Evolutionary conservation across 2,329 filamentous ascomycete genomes (phyloP), one percentile per base, ranked within the genome.

Genomic region (Diplodia intermedia): DNA sequence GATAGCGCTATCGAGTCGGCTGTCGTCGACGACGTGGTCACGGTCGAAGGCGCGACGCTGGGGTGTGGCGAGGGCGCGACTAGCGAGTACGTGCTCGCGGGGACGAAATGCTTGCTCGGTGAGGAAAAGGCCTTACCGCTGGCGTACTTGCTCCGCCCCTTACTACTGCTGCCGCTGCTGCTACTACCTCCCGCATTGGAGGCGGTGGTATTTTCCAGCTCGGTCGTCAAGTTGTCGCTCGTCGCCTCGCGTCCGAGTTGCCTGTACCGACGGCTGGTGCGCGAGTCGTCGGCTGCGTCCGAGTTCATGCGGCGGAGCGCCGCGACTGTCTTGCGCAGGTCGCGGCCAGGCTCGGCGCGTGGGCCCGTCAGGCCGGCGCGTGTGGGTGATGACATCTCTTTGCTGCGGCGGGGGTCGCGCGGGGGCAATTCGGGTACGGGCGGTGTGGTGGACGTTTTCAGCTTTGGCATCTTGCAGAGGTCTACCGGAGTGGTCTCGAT

Each of bases 261-360:
- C 23, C 79, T 69, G 70, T 82, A 83, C 6, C 78, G 75, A 0
- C 79, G 71, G 50, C 67, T 62, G 14, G 67, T 53, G 40, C 67
- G 67, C 18, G 40, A 52, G 43, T 69, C 67, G 65, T 68, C 26
- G 49, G 68, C 23, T 9, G 74, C 71, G 63, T 79, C 77, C 68
- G 72, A 75, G 69, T 79, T 79, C 77, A 79, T 79, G 36, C 78
- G 71, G n/a, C 78, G 72, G 1, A 80, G 70, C 20, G 74, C 74
- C 57, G 74, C 72, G 52, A 77, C 74, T 47, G 75, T 76, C 62
- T 75, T 74, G 15, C 78, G 72, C 14, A 79, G 70, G 55, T 72
- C 72, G 72, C 12, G 78, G 74, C 11, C 71, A 70, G 23, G 71
- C 63, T 68, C 61, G 1, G 70, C 68, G 55, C 80, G 77, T 0